phyloP scores from a whole-genome alignment of 1,139 yeast genomes.

The Diutina rugosa region DNA sequence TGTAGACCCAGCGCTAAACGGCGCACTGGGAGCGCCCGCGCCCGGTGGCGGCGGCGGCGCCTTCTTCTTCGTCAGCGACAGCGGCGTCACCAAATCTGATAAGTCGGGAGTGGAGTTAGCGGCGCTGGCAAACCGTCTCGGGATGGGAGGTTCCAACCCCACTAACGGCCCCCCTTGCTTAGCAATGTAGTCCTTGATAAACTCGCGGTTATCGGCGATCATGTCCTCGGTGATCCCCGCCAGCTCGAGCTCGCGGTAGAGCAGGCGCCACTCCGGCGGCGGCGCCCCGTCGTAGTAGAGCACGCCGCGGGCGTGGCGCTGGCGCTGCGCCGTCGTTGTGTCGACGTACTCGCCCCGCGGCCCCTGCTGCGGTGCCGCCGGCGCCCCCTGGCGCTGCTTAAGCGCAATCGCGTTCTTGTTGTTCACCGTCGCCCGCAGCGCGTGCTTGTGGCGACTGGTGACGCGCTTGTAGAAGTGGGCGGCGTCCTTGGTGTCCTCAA shows the following conservation, averaged over 20 bases:
- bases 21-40: slow-evolving; percentile 3
- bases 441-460: slow-evolving; percentile 64
- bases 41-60: slow-evolving; percentile 33
- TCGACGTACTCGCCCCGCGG: slow-evolving; percentile 58
- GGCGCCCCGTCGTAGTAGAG: slow-evolving; percentile 69
- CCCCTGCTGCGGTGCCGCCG: slow-evolving; percentile 28
- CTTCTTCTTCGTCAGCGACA: slow-evolving; percentile 15
- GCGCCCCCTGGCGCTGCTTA: slow-evolving; percentile 30
- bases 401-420: slow-evolving; percentile 83
- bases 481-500: slow-evolving; percentile 86
- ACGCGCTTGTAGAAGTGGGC: slow-evolving; percentile 72
- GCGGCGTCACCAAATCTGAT: neutral
- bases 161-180: slow-evolving; percentile 77
- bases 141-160: slow-evolving; percentile 78
- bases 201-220: slow-evolving; percentile 79
- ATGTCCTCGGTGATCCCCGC: slow-evolving; percentile 81
- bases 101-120: neutral
- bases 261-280: slow-evolving; percentile 76
- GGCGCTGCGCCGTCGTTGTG: slow-evolving; percentile 40
- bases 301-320: slow-evolving; percentile 43
- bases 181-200: slow-evolving; percentile 64
- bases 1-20: slow-evolving; percentile 4
- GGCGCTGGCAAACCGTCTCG: slow-evolving; percentile 34
- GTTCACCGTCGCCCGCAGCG: slow-evolving; percentile 69
- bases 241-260: slow-evolving; percentile 59